Percentiles rank a stretch among this genome's conserved stretches.
Conservation (phyloP, 2,329 filamentous ascomycete genomes). For the Eutypa lata region DNA sequence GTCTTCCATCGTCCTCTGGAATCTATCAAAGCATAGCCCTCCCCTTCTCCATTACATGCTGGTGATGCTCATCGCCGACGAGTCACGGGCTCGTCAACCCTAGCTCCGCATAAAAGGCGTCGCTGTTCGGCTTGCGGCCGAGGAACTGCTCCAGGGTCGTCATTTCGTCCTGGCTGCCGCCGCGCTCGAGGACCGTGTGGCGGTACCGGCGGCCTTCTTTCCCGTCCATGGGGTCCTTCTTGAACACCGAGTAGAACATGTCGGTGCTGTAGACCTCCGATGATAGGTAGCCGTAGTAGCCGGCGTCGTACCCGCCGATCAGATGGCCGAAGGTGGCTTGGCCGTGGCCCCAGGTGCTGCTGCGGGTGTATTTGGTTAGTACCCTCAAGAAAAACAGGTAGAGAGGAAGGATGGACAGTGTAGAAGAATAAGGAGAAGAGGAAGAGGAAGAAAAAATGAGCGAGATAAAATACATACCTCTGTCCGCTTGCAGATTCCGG, state of each 20-base stretch:
- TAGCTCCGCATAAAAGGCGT: slow-evolving; percentile 78
- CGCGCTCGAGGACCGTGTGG: slow-evolving; percentile 73
- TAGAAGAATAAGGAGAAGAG: slow-evolving; percentile 15
- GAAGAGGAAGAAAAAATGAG: too few relatives aligned
- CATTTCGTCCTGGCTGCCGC: slow-evolving; percentile 80
- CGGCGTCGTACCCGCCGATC: slow-evolving; percentile 80
- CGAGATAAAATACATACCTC: too few relatives aligned
- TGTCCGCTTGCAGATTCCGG: slow-evolving; percentile 63
- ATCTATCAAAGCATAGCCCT: neutral
- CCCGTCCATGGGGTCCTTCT: slow-evolving; percentile 73
- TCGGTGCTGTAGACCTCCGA: slow-evolving; percentile 80
- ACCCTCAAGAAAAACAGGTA: too few relatives aligned
- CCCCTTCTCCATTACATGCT: neutral
- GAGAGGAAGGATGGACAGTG: too few relatives aligned
- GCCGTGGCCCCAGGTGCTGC: slow-evolving; percentile 70
- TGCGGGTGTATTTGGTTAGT: too few relatives aligned
- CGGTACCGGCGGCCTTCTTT: slow-evolving; percentile 73
- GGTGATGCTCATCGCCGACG: too few relatives aligned
- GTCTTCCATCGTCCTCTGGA: neutral
- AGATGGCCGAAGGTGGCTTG: slow-evolving; percentile 80
- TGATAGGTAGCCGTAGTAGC: slow-evolving; percentile 74
- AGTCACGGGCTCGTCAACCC: slow-evolving; percentile 40
- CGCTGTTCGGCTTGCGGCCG: slow-evolving; percentile 70
- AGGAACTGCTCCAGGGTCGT: slow-evolving; percentile 74
- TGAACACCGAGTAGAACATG: slow-evolving; percentile 82